phyloP scores from a whole-genome alignment of 352 stramenopile species.

The Phytophthora sp. region DNA sequence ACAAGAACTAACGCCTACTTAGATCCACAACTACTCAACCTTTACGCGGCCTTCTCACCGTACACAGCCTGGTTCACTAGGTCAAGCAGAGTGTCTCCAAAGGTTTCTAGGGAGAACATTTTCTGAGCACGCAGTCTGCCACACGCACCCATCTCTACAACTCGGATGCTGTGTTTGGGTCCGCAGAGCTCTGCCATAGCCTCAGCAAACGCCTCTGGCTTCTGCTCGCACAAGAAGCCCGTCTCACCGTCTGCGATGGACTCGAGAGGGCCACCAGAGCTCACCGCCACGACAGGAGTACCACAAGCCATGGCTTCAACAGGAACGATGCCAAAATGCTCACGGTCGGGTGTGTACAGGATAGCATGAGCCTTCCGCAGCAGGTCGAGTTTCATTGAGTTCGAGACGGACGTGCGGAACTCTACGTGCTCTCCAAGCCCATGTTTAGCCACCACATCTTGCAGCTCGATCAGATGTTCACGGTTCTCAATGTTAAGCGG shows the following conservation, averaged over 20 bases:
- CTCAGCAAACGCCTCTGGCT: conserved; percentile 59
- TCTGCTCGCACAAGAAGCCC: conserved; percentile 80
- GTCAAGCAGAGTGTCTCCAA: conserved; percentile 63
- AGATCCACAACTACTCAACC: not conserved
- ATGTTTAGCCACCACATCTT: conserved; percentile 69
- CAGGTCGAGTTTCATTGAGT: conserved; percentile 87
- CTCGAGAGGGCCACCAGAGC: conserved; percentile 96
- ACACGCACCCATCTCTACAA: conserved; percentile 51
- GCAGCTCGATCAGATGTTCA: conserved; percentile 92
- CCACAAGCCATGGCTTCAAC: conserved; percentile 97
- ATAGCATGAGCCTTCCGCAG: conserved; percentile 87
- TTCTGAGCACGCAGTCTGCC: conserved; percentile 59
- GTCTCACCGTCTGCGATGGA: conserved; percentile 92
- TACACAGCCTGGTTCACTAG: conserved; percentile 52
- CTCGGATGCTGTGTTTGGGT: conserved; percentile 23
- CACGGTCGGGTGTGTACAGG: conserved; percentile 96
- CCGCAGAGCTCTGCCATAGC: conserved; percentile 72
- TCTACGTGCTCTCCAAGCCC: conserved; percentile 71
- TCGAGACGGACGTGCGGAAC: conserved; percentile 91
- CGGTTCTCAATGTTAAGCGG: conserved; percentile 96
- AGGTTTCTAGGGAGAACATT: conserved; percentile 79
- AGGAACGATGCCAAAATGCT: conserved; percentile 99
- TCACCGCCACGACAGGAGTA: conserved; percentile 94
- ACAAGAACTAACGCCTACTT: conserved; percentile 6
- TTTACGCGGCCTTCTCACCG: conserved; percentile 32